Percentiles rank a stretch among this genome's conserved stretches.
phyloP scores from a whole-genome alignment of 331 rosid genomes.

The Acacia pycnantha region DNA sequence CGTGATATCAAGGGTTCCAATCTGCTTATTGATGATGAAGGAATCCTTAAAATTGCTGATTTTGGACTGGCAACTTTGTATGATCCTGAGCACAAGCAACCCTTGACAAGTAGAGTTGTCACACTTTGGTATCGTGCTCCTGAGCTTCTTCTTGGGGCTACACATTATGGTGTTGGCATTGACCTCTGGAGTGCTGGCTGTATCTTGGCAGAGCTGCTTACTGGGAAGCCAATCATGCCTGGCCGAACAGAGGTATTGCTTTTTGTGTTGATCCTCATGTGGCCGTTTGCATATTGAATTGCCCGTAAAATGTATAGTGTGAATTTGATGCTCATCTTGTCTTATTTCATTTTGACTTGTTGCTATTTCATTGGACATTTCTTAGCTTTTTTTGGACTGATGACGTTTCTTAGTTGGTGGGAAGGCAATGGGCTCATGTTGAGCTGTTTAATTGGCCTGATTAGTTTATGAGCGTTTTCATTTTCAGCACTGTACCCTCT shows the following conservation, averaged over 20 bases:
- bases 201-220: conserved; percentile 93
- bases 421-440: conserved; percentile 8
- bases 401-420: background rate
- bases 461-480: background rate
- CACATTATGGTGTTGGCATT: conserved; percentile 70
- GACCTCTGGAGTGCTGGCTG: conserved; percentile 99
- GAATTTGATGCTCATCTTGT: background rate
- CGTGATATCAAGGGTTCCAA: conserved; percentile 99
- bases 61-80: conserved; percentile 89
- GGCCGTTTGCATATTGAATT: background rate
- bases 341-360: conserved; percentile 13
- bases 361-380: conserved; percentile 1
- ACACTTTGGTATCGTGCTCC: conserved; percentile 99
- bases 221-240: conserved; percentile 98
- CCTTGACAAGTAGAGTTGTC: conserved; percentile 96
- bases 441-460: background rate
- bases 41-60: conserved; percentile 94
- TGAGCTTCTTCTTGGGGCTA: conserved; percentile 97
- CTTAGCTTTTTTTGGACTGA: background rate
- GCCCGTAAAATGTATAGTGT: conserved; percentile 17
- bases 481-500: background rate
- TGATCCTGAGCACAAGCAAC: conserved; percentile 67
- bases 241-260: conserved; percentile 94
- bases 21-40: conserved; percentile 87
- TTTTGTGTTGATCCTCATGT: conserved; percentile 22